Evolutionary conservation across 169 alveolate genomes (phyloP).

Genomic region (Plasmodium falciparum): DNA sequence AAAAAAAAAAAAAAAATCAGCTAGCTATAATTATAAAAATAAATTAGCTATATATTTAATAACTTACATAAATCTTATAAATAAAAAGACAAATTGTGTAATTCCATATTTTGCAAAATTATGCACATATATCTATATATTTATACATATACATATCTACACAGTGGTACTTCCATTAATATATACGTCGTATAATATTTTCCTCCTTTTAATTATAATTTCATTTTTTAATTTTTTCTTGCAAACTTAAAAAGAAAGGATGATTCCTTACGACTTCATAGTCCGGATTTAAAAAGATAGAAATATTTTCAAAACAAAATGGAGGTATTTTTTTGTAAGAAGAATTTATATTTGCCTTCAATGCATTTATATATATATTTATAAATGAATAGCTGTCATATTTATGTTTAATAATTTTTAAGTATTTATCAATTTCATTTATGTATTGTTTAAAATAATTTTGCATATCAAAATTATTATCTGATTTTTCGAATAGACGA

Average conservation of each 20-base stretch:
- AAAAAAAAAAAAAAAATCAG: too few relatives aligned
- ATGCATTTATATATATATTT: slow-evolving; percentile 36
- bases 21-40: too few relatives aligned
- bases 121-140: too few relatives aligned
- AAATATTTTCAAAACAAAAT: slow-evolving; percentile 51
- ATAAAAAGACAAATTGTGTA: too few relatives aligned
- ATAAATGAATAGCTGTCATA: slow-evolving; percentile 14
- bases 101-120: too few relatives aligned
- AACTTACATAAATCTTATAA: too few relatives aligned
- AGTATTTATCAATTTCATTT: slow-evolving; percentile 27
- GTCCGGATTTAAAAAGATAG: slow-evolving; percentile 46
- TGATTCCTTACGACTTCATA: slow-evolving; percentile 44
- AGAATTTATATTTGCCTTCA: slow-evolving; percentile 17
- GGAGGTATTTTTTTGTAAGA: slow-evolving; percentile 58
- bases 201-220: background rate
- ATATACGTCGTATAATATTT: too few relatives aligned
- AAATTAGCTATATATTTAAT: too few relatives aligned
- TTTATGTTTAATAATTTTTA: slow-evolving; percentile 18
- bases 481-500: slow-evolving; percentile 30
- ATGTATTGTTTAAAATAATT: slow-evolving; percentile 32
- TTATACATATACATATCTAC: too few relatives aligned
- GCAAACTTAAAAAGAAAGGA: slow-evolving; percentile 64
- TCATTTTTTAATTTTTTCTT: slow-evolving; percentile 19
- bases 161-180: too few relatives aligned
- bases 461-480: slow-evolving; percentile 22